A percentile compares a stretch with the other conserved stretches of the same genome.
phyloP scores from a whole-genome alignment of 2,329 filamentous ascomycete genomes.

The Sporothrix inflata region DNA sequence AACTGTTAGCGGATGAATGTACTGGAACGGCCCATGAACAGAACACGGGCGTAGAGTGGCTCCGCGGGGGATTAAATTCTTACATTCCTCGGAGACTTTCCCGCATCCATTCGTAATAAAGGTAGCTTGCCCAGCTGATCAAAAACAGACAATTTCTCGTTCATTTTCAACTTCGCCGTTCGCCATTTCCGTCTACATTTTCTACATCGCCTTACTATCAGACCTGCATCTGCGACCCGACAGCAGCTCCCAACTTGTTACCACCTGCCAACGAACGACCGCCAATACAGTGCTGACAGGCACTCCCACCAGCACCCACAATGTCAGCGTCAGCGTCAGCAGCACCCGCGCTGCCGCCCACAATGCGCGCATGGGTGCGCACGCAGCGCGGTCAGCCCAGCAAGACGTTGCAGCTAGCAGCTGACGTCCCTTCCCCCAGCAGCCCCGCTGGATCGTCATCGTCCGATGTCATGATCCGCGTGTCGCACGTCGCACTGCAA shows the following conservation, averaged over 20 bases:
- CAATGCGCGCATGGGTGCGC: constrained; percentile 29
- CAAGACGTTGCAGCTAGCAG: constrained; percentile 18
- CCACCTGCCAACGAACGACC: too few relatives aligned
- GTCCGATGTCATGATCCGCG: constrained; percentile 39
- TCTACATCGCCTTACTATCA: too few relatives aligned
- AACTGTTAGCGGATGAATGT: neutral
- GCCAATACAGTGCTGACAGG: neutral
- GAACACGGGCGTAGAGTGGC: neutral
- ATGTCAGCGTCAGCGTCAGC: neutral
- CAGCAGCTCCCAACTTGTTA: too few relatives aligned
- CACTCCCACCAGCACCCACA: neutral
- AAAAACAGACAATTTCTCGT: too few relatives aligned
- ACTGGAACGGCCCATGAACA: neutral
- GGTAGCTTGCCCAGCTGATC: too few relatives aligned
- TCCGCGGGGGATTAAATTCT: neutral
- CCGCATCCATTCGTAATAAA: neutral
- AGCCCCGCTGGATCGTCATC: constrained; percentile 19
- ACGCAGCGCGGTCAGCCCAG: constrained; percentile 9
- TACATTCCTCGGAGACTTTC: neutral
- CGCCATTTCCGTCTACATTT: too few relatives aligned
- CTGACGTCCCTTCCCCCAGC: constrained; percentile 10
- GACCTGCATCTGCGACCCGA: too few relatives aligned
- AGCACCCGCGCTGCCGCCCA: neutral
- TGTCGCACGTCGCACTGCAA: constrained; percentile 43
- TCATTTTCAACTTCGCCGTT: too few relatives aligned